Conservation (phyloP, 2,329 filamentous ascomycete species). For the Monascus ruber region DNA sequence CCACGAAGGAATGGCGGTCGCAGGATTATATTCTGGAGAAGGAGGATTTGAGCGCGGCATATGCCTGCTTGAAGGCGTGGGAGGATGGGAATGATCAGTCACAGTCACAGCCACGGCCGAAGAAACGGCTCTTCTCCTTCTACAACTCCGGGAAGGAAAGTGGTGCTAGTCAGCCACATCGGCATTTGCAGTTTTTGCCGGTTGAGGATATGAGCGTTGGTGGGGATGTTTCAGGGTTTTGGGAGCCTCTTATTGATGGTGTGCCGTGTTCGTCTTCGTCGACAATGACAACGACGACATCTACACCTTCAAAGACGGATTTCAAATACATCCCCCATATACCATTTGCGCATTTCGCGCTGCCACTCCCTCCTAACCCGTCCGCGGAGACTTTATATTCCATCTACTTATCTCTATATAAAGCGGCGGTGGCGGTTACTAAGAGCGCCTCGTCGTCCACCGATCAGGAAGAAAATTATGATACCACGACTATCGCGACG, state of each 20-base stretch:
- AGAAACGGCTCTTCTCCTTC: slow-evolving; percentile 33
- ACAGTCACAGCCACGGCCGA: not conserved
- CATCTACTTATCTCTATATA: slow-evolving; percentile 33
- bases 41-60: slow-evolving; percentile 30
- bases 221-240: slow-evolving; percentile 11
- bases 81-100: slow-evolving; percentile 4
- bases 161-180: slow-evolving; percentile 37
- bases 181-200: slow-evolving; percentile 38
- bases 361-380: slow-evolving; percentile 29
- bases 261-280: slow-evolving; percentile 1
- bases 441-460: slow-evolving; percentile 4
- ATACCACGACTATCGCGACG: slow-evolving; percentile 5
- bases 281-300: slow-evolving; percentile 2
- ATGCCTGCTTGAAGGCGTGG: slow-evolving; percentile 34
- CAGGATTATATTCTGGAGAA: slow-evolving; percentile 35
- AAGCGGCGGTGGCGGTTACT: slow-evolving; percentile 22
- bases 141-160: slow-evolving; percentile 40
- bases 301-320: slow-evolving; percentile 6
- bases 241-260: slow-evolving; percentile 40
- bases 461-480: slow-evolving; percentile 7
- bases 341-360: slow-evolving; percentile 42
- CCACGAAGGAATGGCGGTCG: slow-evolving; percentile 32
- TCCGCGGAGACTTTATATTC: slow-evolving; percentile 23
- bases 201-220: slow-evolving; percentile 30
- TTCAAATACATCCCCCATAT: slow-evolving; percentile 21